phyloP scores from a whole-genome alignment of 768 basidiomycete species.

The Gloeostereum incarnatum region DNA sequence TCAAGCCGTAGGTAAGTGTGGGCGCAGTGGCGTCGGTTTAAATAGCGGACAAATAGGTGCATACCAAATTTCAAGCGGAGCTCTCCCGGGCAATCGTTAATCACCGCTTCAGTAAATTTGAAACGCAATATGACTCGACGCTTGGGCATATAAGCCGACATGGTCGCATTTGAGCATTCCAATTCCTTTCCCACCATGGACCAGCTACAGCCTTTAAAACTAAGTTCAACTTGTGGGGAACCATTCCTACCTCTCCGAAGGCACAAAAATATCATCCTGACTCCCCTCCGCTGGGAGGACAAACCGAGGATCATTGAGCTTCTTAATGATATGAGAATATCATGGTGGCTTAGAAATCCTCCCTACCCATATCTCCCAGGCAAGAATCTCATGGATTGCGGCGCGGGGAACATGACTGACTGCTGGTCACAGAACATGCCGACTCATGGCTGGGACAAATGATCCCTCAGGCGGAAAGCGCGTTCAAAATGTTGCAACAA shows the following conservation, averaged over 20 bases:
- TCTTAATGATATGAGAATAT: constrained; percentile 43
- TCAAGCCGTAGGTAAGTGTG: too few relatives aligned
- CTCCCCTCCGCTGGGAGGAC: constrained; percentile 43
- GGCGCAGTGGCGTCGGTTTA: too few relatives aligned
- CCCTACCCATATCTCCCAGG: constrained; percentile 44
- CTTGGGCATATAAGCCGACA: too few relatives aligned
- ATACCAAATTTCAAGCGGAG: too few relatives aligned
- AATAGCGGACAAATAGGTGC: too few relatives aligned
- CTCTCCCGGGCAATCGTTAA: too few relatives aligned
- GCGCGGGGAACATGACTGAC: neutral
- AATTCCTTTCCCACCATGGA: too few relatives aligned
- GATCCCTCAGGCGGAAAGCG: constrained; percentile 18
- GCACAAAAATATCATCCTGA: constrained; percentile 49
- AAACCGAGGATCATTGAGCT: constrained; percentile 21
- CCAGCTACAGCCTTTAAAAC: constrained; percentile 25
- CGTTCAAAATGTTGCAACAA: constrained; percentile 21
- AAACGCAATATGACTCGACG: too few relatives aligned
- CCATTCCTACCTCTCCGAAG: constrained; percentile 44
- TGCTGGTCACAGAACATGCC: constrained; percentile 21
- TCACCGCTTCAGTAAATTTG: too few relatives aligned
- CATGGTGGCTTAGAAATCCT: constrained; percentile 31
- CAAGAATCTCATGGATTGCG: constrained; percentile 5
- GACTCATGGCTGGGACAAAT: constrained; percentile 17
- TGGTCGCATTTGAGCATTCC: too few relatives aligned
- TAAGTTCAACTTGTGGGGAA: constrained; percentile 34